Conservation (phyloP, 768 basidiomycete species). For the Tylopilus sp. region DNA sequence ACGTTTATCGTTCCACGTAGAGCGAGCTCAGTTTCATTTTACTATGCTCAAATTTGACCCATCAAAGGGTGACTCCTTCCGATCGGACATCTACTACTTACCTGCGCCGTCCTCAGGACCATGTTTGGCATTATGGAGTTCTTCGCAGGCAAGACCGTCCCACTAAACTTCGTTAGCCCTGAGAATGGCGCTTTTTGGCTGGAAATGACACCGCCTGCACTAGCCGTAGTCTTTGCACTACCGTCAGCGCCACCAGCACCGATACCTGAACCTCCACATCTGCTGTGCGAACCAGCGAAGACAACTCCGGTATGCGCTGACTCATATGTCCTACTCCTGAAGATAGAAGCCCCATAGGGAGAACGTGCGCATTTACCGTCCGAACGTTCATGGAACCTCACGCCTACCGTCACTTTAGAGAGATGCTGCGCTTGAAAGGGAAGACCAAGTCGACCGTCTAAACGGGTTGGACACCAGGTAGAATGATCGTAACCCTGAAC, state of each 20-base stretch:
- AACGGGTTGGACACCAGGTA: constrained; percentile 66
- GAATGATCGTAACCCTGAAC: constrained; percentile 78
- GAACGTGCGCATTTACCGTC: constrained; percentile 30
- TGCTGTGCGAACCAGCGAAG: constrained; percentile 28
- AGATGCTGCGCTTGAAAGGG: constrained; percentile 39
- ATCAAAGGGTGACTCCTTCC: constrained; percentile 85
- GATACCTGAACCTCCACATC: constrained; percentile 36
- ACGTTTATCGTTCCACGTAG: constrained; percentile 94
- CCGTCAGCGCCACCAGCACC: constrained; percentile 27
- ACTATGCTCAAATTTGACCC: neutral
- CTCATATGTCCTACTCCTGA: constrained; percentile 9
- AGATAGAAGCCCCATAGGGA: constrained; percentile 7
- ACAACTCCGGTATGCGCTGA: constrained; percentile 8
- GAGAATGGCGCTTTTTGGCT: constrained; percentile 56
- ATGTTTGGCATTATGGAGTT: constrained; percentile 77
- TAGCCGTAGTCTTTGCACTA: constrained; percentile 30
- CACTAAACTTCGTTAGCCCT: constrained; percentile 75
- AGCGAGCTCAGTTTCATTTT: no score
- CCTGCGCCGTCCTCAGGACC: constrained; percentile 82
- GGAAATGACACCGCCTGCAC: constrained; percentile 25
- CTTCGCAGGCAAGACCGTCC: constrained; percentile 77
- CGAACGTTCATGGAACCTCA: neutral
- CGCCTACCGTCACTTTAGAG: constrained; percentile 6
- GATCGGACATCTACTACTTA: constrained; percentile 96
- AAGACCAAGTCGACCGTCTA: constrained; percentile 66